Conservation (phyloP, 345 rosid species). For the Capsella bursapastoris region DNA sequence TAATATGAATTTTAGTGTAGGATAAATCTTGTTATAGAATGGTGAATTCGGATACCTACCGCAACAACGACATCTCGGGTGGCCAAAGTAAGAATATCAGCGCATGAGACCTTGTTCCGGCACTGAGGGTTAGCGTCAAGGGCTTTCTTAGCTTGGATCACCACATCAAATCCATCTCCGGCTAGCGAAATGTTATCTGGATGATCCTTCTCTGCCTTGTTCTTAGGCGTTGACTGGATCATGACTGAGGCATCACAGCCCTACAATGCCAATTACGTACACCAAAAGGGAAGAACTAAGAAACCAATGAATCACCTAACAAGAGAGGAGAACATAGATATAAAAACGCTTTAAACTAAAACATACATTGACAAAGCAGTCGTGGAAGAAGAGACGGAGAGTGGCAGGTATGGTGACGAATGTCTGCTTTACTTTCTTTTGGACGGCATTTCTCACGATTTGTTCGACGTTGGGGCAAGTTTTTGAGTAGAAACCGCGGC, state of each 20-base stretch:
- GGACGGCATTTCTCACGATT: conserved; percentile 61
- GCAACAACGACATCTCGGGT: conserved; percentile 68
- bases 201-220: conserved; percentile 79
- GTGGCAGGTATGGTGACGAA: conserved; percentile 71
- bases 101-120: conserved; percentile 70
- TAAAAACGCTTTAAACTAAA: neutral
- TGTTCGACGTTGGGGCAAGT: conserved; percentile 70
- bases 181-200: conserved; percentile 75
- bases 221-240: conserved; percentile 53
- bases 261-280: conserved; percentile 35
- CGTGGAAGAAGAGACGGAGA: conserved; percentile 85
- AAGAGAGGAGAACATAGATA: neutral
- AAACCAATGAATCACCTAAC: neutral
- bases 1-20: neutral
- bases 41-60: conserved; percentile 34
- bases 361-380: conserved; percentile 71
- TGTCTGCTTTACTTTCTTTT: conserved; percentile 56
- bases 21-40: neutral
- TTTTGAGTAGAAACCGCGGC: conserved; percentile 55
- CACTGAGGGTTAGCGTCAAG: conserved; percentile 57
- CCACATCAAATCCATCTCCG: conserved; percentile 85
- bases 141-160: conserved; percentile 73
- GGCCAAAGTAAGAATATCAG: conserved; percentile 79
- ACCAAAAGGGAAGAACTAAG: neutral
- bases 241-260: conserved; percentile 80